Evolutionary conservation across 73 alveolate genomes (phyloP), one percentile per base, ranked within the genome.

Genomic region (Paramecium sexaurelia): DNA sequence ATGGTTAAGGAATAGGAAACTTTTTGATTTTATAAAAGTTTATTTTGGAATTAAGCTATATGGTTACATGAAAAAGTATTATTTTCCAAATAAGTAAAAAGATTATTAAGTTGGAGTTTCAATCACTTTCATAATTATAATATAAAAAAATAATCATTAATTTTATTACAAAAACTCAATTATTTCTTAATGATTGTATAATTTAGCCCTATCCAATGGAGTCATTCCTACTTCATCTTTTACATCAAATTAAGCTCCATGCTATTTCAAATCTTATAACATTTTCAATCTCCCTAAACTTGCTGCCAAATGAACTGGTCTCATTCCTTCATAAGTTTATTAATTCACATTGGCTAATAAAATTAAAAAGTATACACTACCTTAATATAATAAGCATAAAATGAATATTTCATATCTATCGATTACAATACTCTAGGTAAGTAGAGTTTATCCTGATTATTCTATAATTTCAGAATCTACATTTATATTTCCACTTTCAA

Each of bases 221-320:
- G 87, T 73, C 87, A 73, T 73, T 2, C 87, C 87, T 7, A 73
- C 1, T 17, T 73, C 87, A 36, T 73, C 87, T 19, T 36, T 11
- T 2, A n/a, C 57, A 39, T 27, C 43, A 1, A 39, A 10, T 27
- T 73, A 7, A 15, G 87, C 87, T 73, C 87, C 87, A 73, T 73
- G 35, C 4, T 35, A 15, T 39, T 36, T 20, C 11, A 73, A 36
- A 32, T 39, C 57, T 24, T 73, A 36, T 33, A 39, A 17, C 57
- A 73, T 33, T 37, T 73, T 73, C 35, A 73, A 36, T 39, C 87
- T 73, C 0, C 87, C 87, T 73, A 73, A 11, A 73, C 66, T 36
- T 20, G 87, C 87, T 73, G 87, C 87, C n/a, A 73, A 36, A 73
- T 73, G 87, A 10, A 73, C 55, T 36, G 87, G 67, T 1, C 40